Evolutionary conservation across 805 yeast genomes (phyloP).

Genomic region (Jamesozyma rosinii): DNA sequence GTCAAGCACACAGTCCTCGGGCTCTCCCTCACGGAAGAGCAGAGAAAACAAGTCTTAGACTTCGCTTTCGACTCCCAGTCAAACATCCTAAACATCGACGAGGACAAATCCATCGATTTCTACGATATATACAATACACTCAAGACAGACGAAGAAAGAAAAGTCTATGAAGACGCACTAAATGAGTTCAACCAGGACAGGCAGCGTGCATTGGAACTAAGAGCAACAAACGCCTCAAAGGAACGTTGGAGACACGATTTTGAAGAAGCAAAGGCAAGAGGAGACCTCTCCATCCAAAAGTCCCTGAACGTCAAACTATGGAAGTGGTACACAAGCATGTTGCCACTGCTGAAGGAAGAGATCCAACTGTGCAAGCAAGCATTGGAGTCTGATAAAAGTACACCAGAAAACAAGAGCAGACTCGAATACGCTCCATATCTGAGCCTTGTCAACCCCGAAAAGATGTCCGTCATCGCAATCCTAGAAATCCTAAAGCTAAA

Average conservation of each 20-base stretch:
- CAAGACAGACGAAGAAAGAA: slow-evolving; percentile 38
- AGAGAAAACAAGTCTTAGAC: slow-evolving; percentile 26
- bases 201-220: slow-evolving; percentile 61
- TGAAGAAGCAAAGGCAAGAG: slow-evolving; percentile 54
- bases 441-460: slow-evolving; percentile 62
- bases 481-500: slow-evolving; percentile 68
- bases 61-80: slow-evolving; percentile 31
- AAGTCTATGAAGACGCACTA: slow-evolving; percentile 53
- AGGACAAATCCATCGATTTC: slow-evolving; percentile 40
- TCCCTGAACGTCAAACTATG: slow-evolving; percentile 67
- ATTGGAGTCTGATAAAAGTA: slow-evolving; percentile 8
- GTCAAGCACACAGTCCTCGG: slow-evolving; percentile 67
- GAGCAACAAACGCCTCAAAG: slow-evolving; percentile 76
- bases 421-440: slow-evolving; percentile 69
- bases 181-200: slow-evolving; percentile 66
- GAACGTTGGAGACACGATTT: slow-evolving; percentile 82
- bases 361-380: slow-evolving; percentile 45
- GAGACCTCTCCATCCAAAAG: slow-evolving; percentile 45
- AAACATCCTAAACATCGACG: slow-evolving; percentile 28
- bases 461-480: slow-evolving; percentile 75
- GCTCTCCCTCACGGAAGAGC: slow-evolving; percentile 29
- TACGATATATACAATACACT: slow-evolving; percentile 55
- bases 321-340: slow-evolving; percentile 72
- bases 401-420: slow-evolving; percentile 21
- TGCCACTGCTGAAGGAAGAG: slow-evolving; percentile 64